Evolutionary conservation across 2,329 filamentous ascomycete species (phyloP).

Genomic region (Pseudogymnoascus pannorum): DNA sequence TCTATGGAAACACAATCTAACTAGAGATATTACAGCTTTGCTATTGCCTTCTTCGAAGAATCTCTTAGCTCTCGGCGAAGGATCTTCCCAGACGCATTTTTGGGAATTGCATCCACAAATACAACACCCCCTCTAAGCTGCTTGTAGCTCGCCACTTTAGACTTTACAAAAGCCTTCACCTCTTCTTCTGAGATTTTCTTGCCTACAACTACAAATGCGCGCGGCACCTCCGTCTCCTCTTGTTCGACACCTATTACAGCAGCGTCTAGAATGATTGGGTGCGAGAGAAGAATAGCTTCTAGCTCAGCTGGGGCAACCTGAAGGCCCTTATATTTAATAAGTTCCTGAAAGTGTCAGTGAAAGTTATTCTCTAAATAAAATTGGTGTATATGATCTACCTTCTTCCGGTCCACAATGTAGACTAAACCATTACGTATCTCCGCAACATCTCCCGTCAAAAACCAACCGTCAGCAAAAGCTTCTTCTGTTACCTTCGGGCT

Average conservation of each 20-base stretch:
- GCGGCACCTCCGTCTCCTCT: slow-evolving; percentile 42
- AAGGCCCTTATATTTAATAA: slow-evolving; percentile 39
- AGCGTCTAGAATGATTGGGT: slow-evolving; percentile 44
- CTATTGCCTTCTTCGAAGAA: slow-evolving; percentile 26
- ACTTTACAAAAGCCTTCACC: slow-evolving; percentile 51
- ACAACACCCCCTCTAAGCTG: slow-evolving; percentile 62
- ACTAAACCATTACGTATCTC: slow-evolving; percentile 35
- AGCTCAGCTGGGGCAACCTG: slow-evolving; percentile 39
- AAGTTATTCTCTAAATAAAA: neutral
- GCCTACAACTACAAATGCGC: slow-evolving; percentile 48
- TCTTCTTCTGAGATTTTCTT: slow-evolving; percentile 39
- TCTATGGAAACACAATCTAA: neutral
- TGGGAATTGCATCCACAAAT: slow-evolving; percentile 63
- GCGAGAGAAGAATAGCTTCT: slow-evolving; percentile 30
- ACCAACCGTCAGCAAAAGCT: neutral
- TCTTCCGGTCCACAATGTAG: slow-evolving; percentile 64
- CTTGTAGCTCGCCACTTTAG: slow-evolving; percentile 56
- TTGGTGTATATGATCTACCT: slow-evolving; percentile 30
- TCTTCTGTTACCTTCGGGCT: slow-evolving; percentile 26
- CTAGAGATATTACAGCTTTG: neutral
- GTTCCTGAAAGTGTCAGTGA: slow-evolving; percentile 31
- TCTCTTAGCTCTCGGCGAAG: slow-evolving; percentile 40
- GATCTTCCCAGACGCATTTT: slow-evolving; percentile 54
- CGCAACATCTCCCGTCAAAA: neutral
- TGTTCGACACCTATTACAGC: slow-evolving; percentile 51